phyloP scores from a whole-genome alignment of 345 rosid species.

The Citropsis articulata region DNA sequence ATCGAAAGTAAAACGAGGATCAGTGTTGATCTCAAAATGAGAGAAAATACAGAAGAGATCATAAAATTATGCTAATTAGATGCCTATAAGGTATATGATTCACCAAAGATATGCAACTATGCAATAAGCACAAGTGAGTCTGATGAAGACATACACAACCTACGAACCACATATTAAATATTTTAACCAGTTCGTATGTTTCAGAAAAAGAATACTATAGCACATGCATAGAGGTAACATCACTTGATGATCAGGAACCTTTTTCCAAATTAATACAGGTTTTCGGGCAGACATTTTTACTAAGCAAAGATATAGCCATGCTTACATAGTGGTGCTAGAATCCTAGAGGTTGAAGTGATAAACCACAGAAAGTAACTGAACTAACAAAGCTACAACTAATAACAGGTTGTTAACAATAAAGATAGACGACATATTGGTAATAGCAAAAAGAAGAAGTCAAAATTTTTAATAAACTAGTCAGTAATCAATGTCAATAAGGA shows the following conservation, averaged over 20 bases:
- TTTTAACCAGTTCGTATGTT: not conserved
- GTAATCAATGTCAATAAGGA: not conserved
- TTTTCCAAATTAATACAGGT: not conserved
- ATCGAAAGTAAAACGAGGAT: constrained; percentile 1
- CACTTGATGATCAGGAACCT: not conserved
- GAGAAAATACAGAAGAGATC: constrained; percentile 1
- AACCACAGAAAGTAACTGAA: not conserved
- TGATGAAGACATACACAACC: not conserved
- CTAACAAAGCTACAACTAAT: not conserved
- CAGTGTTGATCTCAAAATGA: constrained; percentile 1
- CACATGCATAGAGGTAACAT: not conserved
- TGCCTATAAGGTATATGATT: not conserved
- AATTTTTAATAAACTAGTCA: not conserved
- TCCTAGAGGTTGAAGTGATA: not conserved
- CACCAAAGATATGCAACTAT: not conserved
- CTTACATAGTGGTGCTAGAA: not conserved
- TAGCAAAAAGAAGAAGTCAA: not conserved
- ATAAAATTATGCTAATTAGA: not conserved
- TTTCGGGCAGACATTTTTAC: not conserved
- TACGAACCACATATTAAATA: not conserved
- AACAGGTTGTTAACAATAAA: not conserved
- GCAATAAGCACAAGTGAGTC: not conserved
- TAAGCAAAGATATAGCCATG: not conserved
- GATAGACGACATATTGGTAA: not conserved
- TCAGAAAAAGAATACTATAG: not conserved